phyloP scores from a whole-genome alignment of 495 filamentous ascomycete species.

The Alectoria sarmentosa region DNA sequence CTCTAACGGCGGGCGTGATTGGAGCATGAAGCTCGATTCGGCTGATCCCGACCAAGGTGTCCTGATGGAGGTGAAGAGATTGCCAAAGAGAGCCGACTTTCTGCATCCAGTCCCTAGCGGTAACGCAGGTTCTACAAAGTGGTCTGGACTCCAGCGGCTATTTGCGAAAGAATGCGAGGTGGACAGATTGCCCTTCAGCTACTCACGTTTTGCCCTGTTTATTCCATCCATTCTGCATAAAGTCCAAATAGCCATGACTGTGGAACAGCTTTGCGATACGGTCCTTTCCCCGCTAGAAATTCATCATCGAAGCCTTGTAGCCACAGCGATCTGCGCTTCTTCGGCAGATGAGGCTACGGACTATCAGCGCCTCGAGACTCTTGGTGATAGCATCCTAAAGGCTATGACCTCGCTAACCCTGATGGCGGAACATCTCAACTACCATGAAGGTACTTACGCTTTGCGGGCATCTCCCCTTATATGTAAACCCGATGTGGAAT shows the following conservation, averaged over 20 bases:
- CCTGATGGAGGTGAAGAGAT: constrained; percentile 42
- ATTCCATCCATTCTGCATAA: constrained; percentile 68
- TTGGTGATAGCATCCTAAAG: constrained; percentile 86
- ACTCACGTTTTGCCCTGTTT: constrained; percentile 60
- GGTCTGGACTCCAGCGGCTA: constrained; percentile 3
- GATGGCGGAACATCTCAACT: constrained; percentile 56
- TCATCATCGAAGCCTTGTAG: constrained; percentile 47
- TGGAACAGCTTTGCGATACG: constrained; percentile 52
- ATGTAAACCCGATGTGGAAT: too few species aligned
- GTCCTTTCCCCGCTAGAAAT: constrained; percentile 52
- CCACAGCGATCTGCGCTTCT: constrained; percentile 68
- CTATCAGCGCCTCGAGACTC: constrained; percentile 85
- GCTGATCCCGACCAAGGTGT: constrained; percentile 31
- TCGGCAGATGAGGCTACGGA: constrained; percentile 52
- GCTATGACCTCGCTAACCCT: constrained; percentile 60
- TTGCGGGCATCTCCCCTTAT: too few species aligned
- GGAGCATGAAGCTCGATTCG: background rate
- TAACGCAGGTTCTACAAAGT: background rate
- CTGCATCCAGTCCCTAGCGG: constrained; percentile 39
- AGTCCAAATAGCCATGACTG: constrained; percentile 59
- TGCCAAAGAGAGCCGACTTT: constrained; percentile 55
- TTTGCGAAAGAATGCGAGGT: constrained; percentile 34
- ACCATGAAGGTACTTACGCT: constrained; percentile 75
- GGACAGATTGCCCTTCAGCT: constrained; percentile 52
- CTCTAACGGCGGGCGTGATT: background rate